A percentile compares a stretch with the other conserved stretches of the same genome.
These are phyloP conservation scores for Yamadazyma mexicana DNA, from an alignment of 1,139 yeast species.

Conservation along the genomic window DNA sequence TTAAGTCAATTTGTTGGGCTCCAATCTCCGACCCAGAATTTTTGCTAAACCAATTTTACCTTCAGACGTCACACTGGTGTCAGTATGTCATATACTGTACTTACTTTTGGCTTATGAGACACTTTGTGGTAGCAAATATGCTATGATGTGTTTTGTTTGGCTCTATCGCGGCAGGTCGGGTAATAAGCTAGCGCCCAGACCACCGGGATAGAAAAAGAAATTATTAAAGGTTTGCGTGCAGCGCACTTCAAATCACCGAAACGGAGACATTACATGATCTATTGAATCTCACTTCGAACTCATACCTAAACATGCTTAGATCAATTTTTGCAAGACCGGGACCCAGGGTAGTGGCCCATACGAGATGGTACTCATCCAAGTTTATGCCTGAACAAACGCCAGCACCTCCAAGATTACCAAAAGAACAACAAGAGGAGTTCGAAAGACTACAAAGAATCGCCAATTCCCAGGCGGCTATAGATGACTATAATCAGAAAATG, in stretches of 20 bases:
- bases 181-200: background rate
- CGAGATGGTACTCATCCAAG: constrained; percentile 18
- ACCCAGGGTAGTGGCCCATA: background rate
- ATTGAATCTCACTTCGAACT: background rate
- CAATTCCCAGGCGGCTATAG: constrained; percentile 75
- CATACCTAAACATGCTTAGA: background rate
- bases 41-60: too few relatives aligned
- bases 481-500: constrained; percentile 62
- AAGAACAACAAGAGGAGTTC: constrained; percentile 90
- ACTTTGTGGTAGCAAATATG: too few relatives aligned
- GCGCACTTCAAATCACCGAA: background rate
- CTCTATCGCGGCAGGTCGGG: background rate
- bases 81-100: too few relatives aligned
- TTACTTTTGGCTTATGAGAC: too few relatives aligned
- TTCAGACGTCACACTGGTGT: too few relatives aligned
- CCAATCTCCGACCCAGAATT: background rate
- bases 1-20: background rate
- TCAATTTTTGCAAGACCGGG: background rate
- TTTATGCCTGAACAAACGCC: constrained; percentile 45
- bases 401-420: constrained; percentile 81
- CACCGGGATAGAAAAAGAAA: background rate
- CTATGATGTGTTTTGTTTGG: too few relatives aligned
- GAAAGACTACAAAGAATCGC: constrained; percentile 83
- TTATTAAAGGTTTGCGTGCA: background rate
- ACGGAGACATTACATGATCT: background rate